These are phyloP conservation scores for Suillus alpinus DNA, from an alignment of 768 basidiomycete species.

Conservation along the genomic window DNA sequence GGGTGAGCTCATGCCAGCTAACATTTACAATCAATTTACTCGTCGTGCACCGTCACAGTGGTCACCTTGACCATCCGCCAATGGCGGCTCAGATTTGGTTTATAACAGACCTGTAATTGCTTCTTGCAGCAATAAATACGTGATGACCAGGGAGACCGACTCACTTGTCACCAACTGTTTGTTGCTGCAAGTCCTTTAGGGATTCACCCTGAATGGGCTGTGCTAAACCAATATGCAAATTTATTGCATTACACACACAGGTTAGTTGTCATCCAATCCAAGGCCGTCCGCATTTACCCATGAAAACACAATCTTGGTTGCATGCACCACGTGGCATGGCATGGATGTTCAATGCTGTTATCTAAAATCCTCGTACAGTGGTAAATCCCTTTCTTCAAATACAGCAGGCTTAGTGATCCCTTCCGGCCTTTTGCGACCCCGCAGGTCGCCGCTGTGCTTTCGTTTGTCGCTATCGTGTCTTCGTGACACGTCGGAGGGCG, in stretches of 20 bases:
- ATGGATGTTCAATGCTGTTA: not conserved
- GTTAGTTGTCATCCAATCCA: not conserved
- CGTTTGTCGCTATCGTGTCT: too few species aligned
- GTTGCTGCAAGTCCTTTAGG: not conserved
- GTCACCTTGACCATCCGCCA: not conserved
- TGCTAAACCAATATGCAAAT: not conserved
- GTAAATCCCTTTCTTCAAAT: not conserved
- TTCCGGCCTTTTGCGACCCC: not conserved
- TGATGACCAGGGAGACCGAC: not conserved
- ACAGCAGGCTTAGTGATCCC: not conserved
- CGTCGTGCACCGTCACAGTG: not conserved
- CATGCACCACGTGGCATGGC: not conserved
- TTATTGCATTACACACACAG: not conserved
- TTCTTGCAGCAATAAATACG: not conserved
- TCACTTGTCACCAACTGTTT: not conserved
- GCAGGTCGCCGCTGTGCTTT: not conserved
- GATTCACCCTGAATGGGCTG: not conserved
- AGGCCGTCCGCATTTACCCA: not conserved
- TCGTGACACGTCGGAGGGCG: not conserved
- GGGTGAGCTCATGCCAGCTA: not conserved
- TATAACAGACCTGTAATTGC: not conserved
- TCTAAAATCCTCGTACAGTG: not conserved
- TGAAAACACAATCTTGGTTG: not conserved
- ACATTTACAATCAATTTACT: not conserved
- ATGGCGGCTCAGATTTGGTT: not conserved